Evolutionary conservation across 257 asterid species (phyloP), one percentile per base, ranked within the genome.

Genomic region (Solanum tarapatanum): DNA sequence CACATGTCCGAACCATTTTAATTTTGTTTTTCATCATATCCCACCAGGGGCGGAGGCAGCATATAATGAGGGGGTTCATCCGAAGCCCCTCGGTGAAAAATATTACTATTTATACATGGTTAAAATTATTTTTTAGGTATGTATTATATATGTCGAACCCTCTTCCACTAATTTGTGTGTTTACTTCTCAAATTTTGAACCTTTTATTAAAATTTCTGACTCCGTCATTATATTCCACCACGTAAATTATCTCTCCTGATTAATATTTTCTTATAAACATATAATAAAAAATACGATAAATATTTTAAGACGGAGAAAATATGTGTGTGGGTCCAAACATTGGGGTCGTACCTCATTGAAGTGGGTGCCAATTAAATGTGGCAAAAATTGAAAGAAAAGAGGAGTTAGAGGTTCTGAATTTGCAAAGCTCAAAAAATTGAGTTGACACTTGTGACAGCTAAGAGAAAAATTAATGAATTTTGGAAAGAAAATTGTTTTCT

Each of bases 381-480:
- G 62, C 64, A 80, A 80, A 80, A 28, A 80, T 80, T 80, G 85
- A 80, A 45, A 48, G 85, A 80, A 79, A 79, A 41, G 84, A 13
- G 64, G 84, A n/a, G 36, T 32, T 8, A 24, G 84, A 26, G 36
- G 84, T n/a, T 76, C 60, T n/a, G 60, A 76, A 75, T 23, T 23
- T 75, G 83, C 36, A 41, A 73, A 76, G 83, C 83, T 76, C 83
- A 39, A 39, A 26, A 68, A 68, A 26, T 2, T 26, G 84, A 45
- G 55, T 45, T 28, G 85, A 45, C 68, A 80, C 36, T 75, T 37
- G 66, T 79, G 64, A 79, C 37, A 74, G 82, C 30, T 74, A 74
- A 36, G 48, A 21, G 82, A 74, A 74, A 35, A 21, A 74, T 2
- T 74, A 19, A 74, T 74, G 82, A 73, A 32, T 73, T 37, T 75